These are phyloP conservation scores for Coemansia biformis DNA, from an alignment of 192 early-diverging fungal species.

Conservation along the genomic window DNA sequence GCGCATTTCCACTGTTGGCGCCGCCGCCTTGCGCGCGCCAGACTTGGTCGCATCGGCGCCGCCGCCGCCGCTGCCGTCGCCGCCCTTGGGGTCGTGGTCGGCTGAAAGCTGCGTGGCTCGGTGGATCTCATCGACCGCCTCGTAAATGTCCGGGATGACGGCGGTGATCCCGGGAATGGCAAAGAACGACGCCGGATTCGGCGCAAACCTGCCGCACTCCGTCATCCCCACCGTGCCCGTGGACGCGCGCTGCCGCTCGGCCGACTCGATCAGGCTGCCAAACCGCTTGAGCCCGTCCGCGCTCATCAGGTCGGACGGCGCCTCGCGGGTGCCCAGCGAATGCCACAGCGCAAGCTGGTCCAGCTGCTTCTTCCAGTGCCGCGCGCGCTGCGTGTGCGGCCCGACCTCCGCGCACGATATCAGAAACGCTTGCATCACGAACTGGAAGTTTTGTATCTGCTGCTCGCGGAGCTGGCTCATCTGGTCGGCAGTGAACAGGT, in stretches of 20 bases:
- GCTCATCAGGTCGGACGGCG: conserved; percentile 30
- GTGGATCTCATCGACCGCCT: conserved; percentile 48
- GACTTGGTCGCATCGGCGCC: neutral
- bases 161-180: conserved; percentile 45
- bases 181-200: conserved; percentile 44
- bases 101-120: conserved; percentile 27
- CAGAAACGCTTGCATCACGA: conserved; percentile 49
- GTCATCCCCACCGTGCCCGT: conserved; percentile 20
- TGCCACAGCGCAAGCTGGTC: conserved; percentile 43
- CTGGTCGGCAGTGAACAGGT: conserved; percentile 45
- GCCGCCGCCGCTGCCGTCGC: neutral
- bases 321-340: conserved; percentile 39
- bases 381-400: conserved; percentile 20
- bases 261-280: conserved; percentile 23
- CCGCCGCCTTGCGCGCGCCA: too few relatives aligned
- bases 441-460: conserved; percentile 51
- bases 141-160: conserved; percentile 41
- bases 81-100: conserved; percentile 1
- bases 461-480: conserved; percentile 49
- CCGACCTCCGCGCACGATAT: conserved; percentile 37
- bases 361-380: conserved; percentile 51
- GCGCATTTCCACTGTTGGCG: conserved; percentile 15
- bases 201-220: conserved; percentile 33
- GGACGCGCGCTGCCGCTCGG: conserved; percentile 10
- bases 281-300: conserved; percentile 27